These are phyloP conservation scores for Hyaloscypha variabilis DNA, from an alignment of 495 filamentous ascomycete species.

Conservation along the genomic window DNA sequence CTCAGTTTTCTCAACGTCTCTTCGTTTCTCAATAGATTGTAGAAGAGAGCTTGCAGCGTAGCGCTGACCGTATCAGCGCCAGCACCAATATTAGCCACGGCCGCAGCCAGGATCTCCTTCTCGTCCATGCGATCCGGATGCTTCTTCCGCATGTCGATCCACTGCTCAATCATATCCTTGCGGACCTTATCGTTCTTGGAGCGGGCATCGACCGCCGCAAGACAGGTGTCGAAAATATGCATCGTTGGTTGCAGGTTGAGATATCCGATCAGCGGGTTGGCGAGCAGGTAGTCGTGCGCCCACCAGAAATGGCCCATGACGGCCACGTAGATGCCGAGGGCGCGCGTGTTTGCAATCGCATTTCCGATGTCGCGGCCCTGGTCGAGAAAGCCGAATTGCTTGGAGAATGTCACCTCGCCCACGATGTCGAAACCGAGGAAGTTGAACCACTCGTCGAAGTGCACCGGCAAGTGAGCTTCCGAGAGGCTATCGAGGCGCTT, in stretches of 20 bases:
- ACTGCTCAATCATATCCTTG: conserved; percentile 48
- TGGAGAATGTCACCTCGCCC: conserved; percentile 38
- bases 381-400: conserved; percentile 45
- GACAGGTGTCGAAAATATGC: conserved; percentile 45
- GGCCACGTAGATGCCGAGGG: conserved; percentile 30
- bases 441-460: conserved; percentile 42
- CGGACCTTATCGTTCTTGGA: conserved; percentile 39
- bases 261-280: conserved; percentile 45
- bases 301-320: conserved; percentile 44
- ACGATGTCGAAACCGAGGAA: conserved; percentile 41
- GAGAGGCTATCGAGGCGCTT: conserved; percentile 36
- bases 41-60: conserved; percentile 41
- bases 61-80: conserved; percentile 48
- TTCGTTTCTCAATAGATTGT: conserved; percentile 37
- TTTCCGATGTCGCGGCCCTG: conserved; percentile 41
- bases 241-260: conserved; percentile 42
- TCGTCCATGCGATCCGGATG: conserved; percentile 45
- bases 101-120: conserved; percentile 41
- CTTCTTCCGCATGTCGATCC: conserved; percentile 41
- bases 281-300: conserved; percentile 42
- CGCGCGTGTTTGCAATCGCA: conserved; percentile 32
- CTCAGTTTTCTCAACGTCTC: conserved; percentile 34
- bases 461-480: conserved; percentile 24
- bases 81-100: conserved; percentile 44
- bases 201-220: conserved; percentile 42